Evolutionary conservation across 148 eudicot genomes (phyloP).

Genomic region (Nyssa sinensis): DNA sequence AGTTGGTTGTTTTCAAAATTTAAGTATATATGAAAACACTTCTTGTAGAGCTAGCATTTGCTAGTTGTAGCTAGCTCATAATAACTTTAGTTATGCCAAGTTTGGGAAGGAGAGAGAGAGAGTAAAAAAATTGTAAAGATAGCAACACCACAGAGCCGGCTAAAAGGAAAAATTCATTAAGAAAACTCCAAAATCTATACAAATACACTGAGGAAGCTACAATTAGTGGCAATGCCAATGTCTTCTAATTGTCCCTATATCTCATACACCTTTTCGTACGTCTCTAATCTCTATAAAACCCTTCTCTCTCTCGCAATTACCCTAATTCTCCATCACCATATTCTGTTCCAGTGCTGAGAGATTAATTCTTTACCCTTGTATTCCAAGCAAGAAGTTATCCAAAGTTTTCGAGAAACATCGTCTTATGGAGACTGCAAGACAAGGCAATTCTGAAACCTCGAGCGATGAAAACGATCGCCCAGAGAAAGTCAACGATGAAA

Average conservation of each 20-base stretch:
- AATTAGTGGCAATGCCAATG: neutral
- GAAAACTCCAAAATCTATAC: neutral
- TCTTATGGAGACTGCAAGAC: neutral
- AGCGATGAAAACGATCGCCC: neutral
- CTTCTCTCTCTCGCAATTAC: no score
- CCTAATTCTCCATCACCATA: neutral
- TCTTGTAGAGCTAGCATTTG: neutral
- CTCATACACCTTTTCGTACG: neutral
- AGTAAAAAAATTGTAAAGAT: neutral
- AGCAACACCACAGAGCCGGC: neutral
- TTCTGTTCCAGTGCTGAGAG: no score
- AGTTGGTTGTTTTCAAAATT: neutral
- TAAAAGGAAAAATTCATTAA: neutral
- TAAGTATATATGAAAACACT: neutral
- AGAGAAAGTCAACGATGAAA: slow-evolving; percentile 22
- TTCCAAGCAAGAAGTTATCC: no score
- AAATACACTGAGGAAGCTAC: neutral
- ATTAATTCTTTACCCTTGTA: no score
- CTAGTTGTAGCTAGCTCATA: neutral
- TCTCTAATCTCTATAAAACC: neutral
- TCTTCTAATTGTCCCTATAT: neutral
- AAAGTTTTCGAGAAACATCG: no score
- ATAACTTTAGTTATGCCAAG: neutral
- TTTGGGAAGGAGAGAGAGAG: no score
- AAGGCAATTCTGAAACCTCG: neutral